Evolutionary conservation across 192 early-diverging fungal genomes (phyloP), one percentile per base, ranked within the genome.

Genomic region (Cetraspora pellucida): DNA sequence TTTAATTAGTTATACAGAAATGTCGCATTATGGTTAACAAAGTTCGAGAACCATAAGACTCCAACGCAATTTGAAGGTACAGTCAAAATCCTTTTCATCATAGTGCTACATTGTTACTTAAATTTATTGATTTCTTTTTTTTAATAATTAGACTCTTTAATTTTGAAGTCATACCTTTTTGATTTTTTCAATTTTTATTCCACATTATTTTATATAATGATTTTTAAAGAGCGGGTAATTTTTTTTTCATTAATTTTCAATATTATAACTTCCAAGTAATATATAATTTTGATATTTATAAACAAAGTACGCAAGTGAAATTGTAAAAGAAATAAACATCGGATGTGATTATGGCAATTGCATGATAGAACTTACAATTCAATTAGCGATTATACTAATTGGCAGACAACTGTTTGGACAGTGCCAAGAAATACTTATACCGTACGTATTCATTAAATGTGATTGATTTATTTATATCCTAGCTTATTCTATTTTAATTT

Each of bases 131-230:
- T 43, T 17, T 37, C 19, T 45, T 19, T 74, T 14, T 63, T 21
- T 43, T 64, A 7, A 21, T 9, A 43, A 67, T 45, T 73, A 82
- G 84, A 87, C 68, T 70, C 84, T 8, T 79, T 87, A 23, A 88
- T 87, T 58, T 44, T 82, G 60, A 91, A 91, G 71, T 79, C 75
- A 10, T 88, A 87, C 77, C 30, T 91, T 27, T 83, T 92, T 67
- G 83, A 82, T 49, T 89, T 90, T 67, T 66, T 91, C 64, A 88
- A 90, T 81, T 89, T 85, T 71, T 92, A 87, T 77, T 84, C 82
- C n/a, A 72, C 80, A 17, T 65, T 92, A 27, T 81, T 90, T 68
- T 90, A 90, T 72, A 85, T 88, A 45, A 82, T 82, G n/a, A 78
- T 89, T 31, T 74, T 92, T 44, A 91, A 81, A 78, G 47, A 21